Base-by-base conservation (phyloP, 257 asterid genomes). In the Solanum phureja region DNA sequence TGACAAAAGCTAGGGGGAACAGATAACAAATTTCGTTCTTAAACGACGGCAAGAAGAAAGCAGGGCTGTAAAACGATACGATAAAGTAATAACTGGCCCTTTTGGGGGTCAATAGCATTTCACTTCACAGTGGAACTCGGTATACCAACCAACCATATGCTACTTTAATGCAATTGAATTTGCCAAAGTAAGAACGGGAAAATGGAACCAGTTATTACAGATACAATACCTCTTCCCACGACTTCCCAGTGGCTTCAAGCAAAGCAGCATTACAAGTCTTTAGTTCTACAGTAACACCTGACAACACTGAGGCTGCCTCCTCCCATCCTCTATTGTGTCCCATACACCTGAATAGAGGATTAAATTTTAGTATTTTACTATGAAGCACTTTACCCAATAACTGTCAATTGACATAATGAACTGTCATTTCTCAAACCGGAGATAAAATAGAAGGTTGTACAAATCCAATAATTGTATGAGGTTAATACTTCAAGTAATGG, bases 251-350 rank as follows among this genome's bases (percentile, higher is more conserved):
- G 83, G 99, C 95, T 95, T 96, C 95, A 49, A 95, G 95, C 92
- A 96, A 90, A 83, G 98, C 99, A 88, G 98, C 98, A 92, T 96
- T 95, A 91, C 99, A 94, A 66, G 98, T 93, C 91, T 96, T 91
- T 85, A 96, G 91, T 92, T 94, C 98, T 82, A 95, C 88, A 76
- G 95, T 88, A 81, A 90, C 94, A 88, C 98, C 99, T 8, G 97
- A 91, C 58, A 95, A 88, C 96, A 94, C 90, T 66, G 99, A 94
- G 69, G 99, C 99, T 23, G 98, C 99, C 92, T 95, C 98, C 90
- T 96, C 99, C 99, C 98, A 94, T 85, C 98, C 98, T 92, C 88
- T 93, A 87, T 96, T 95, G 88, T 96, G 99, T 56, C 99, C 99
- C 99, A 96, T 96, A 88, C 99, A 96, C 99, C 99, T 96, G 94